phyloP scores from a whole-genome alignment of 495 filamentous ascomycete species.

The Podospora appendiculata region DNA sequence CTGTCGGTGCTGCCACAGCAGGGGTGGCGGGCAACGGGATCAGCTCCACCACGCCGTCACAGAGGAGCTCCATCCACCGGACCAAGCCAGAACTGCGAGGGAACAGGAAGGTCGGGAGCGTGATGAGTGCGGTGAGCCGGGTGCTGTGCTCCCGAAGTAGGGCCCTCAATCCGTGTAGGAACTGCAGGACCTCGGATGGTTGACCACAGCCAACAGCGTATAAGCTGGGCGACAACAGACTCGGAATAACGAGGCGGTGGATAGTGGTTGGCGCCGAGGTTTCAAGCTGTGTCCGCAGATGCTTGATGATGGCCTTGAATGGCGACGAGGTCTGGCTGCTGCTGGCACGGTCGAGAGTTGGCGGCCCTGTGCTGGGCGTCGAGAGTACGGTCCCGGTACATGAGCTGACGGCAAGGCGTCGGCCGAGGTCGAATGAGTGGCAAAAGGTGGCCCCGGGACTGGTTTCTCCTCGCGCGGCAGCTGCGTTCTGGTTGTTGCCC shows the following conservation, averaged over 20 bases:
- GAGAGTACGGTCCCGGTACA: slow-evolving; percentile 37
- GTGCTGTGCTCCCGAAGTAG: slow-evolving; percentile 59
- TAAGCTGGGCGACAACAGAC: slow-evolving; percentile 71
- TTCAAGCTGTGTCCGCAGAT: slow-evolving; percentile 50
- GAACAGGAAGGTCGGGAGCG: slow-evolving; percentile 72
- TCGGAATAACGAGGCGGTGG: slow-evolving; percentile 79
- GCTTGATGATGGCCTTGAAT: slow-evolving; percentile 55
- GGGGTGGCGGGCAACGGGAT: slow-evolving; percentile 71
- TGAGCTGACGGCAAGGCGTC: slow-evolving; percentile 59
- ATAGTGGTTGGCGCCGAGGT: slow-evolving; percentile 51
- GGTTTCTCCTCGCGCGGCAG: slow-evolving; percentile 39
- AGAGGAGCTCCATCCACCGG: slow-evolving; percentile 81
- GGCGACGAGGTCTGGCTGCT: slow-evolving; percentile 44
- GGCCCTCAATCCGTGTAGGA: slow-evolving; percentile 71
- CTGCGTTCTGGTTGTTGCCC: slow-evolving; percentile 48
- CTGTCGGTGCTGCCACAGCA: slow-evolving; percentile 43
- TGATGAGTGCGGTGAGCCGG: slow-evolving; percentile 66
- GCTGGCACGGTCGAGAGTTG: slow-evolving; percentile 7
- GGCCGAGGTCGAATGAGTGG: slow-evolving; percentile 85
- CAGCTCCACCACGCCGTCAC: slow-evolving; percentile 82
- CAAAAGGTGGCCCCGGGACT: slow-evolving; percentile 52
- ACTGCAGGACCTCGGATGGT: slow-evolving; percentile 69
- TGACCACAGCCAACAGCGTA: slow-evolving; percentile 61
- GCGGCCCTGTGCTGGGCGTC: slow-evolving; percentile 31
- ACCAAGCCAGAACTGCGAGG: slow-evolving; percentile 70